Conservation (phyloP, 306 rosid species). For the Comarum palustre region DNA sequence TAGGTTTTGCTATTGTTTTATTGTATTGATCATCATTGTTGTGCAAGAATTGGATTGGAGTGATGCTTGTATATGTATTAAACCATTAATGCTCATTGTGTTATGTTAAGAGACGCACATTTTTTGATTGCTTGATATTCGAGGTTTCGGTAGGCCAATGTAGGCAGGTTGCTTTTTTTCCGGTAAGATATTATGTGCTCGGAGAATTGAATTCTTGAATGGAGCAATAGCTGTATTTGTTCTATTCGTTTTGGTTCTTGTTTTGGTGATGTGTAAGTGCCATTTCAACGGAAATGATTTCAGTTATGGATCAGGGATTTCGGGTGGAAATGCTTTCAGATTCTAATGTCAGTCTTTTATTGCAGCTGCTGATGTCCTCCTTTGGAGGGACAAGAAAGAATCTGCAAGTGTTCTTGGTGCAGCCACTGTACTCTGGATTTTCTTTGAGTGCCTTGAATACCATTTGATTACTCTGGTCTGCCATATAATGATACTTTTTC, state of each 20-base stretch:
- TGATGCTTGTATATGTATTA: too few species aligned
- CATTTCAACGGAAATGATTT: background rate
- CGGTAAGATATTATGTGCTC: background rate
- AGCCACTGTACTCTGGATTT: conserved; percentile 70
- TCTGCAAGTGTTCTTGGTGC: conserved; percentile 61
- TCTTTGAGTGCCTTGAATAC: conserved; percentile 71
- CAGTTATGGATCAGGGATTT: background rate
- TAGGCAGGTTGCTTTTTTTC: background rate
- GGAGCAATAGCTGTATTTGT: background rate
- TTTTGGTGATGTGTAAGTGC: background rate
- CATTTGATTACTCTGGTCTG: conserved; percentile 68
- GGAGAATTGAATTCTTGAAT: background rate
- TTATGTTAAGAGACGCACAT: background rate
- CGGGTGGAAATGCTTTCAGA: background rate
- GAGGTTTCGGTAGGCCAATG: background rate
- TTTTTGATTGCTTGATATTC: background rate
- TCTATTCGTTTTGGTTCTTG: background rate
- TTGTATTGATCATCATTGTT: background rate
- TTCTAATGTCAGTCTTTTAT: conserved; percentile 21
- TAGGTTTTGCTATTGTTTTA: background rate
- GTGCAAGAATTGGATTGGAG: background rate
- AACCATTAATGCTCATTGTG: too few species aligned
- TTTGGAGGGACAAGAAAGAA: conserved; percentile 77
- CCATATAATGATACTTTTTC: conserved; percentile 54
- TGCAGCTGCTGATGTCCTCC: conserved; percentile 85